A percentile compares a stretch with the other conserved stretches of the same genome.
These are phyloP conservation scores for Aphanomyces cochlioides DNA, from an alignment of 352 stramenopile species.

Conservation along the genomic window DNA sequence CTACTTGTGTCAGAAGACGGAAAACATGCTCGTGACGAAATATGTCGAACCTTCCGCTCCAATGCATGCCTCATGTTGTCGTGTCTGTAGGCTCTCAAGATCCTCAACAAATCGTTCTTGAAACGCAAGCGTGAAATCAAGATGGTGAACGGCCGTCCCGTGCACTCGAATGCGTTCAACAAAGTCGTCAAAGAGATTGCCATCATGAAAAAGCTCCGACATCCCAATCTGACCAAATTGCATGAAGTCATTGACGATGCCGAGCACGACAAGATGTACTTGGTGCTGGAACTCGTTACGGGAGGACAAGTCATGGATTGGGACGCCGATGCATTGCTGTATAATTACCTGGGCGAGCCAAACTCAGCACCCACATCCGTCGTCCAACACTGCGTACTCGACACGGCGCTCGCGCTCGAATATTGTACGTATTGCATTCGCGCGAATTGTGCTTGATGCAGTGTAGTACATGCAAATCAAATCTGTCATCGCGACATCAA, in stretches of 20 bases:
- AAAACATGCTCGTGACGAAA: slow-evolving; percentile 35
- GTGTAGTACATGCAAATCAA: slow-evolving; percentile 60
- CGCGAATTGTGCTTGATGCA: background rate
- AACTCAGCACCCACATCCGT: slow-evolving; percentile 40
- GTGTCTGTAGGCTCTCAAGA: slow-evolving; percentile 57
- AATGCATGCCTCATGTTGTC: slow-evolving; percentile 1
- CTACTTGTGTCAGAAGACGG: slow-evolving; percentile 54
- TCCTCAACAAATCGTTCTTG: slow-evolving; percentile 83
- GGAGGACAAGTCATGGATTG: slow-evolving; percentile 83
- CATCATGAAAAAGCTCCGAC: slow-evolving; percentile 81
- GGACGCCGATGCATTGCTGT: slow-evolving; percentile 68
- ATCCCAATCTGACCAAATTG: slow-evolving; percentile 64
- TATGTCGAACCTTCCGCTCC: slow-evolving; percentile 39
- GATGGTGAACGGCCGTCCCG: slow-evolving; percentile 65
- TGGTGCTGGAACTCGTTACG: slow-evolving; percentile 78
- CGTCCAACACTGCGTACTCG: slow-evolving; percentile 59
- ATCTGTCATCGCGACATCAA: slow-evolving; percentile 88
- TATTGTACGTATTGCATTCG: slow-evolving; percentile 47
- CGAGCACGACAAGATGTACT: slow-evolving; percentile 68
- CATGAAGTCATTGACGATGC: slow-evolving; percentile 77
- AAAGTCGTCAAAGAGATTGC: slow-evolving; percentile 78
- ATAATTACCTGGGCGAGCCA: slow-evolving; percentile 37
- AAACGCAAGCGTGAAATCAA: slow-evolving; percentile 84
- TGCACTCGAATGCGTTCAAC: slow-evolving; percentile 72
- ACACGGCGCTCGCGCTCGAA: slow-evolving; percentile 71